phyloP scores from a whole-genome alignment of 768 basidiomycete genomes.

The Cytidiella melzeri region DNA sequence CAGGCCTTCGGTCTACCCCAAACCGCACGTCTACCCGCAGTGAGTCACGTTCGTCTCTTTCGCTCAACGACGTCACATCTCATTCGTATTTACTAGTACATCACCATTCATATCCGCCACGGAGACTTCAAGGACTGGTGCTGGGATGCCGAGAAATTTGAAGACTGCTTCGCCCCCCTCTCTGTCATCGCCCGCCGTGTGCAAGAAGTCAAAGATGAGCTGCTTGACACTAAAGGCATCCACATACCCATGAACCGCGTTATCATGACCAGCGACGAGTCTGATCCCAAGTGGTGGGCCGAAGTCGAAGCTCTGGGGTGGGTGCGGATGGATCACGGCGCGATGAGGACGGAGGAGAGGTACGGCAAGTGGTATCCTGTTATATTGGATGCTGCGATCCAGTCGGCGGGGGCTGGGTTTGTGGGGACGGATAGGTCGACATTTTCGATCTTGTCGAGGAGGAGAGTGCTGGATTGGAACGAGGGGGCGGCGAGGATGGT shows the following conservation, averaged over 20 bases:
- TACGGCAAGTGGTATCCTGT: constrained; percentile 50
- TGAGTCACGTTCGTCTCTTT: constrained; percentile 14
- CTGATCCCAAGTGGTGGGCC: constrained; percentile 34
- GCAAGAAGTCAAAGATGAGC: constrained; percentile 32
- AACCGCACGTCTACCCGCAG: constrained; percentile 26
- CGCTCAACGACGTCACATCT: neutral
- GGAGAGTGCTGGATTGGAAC: constrained; percentile 65
- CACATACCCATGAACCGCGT: constrained; percentile 28
- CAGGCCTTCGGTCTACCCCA: constrained; percentile 22
- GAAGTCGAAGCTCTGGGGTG: constrained; percentile 31
- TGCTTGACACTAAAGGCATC: constrained; percentile 24
- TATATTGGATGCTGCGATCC: constrained; percentile 68
- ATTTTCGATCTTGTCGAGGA: constrained; percentile 59
- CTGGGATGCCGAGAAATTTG: constrained; percentile 22
- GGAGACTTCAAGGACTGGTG: constrained; percentile 33
- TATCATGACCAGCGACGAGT: constrained; percentile 39
- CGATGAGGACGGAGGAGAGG: constrained; percentile 25
- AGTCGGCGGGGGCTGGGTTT: constrained; percentile 60
- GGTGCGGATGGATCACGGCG: constrained; percentile 29
- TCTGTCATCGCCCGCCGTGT: constrained; percentile 28
- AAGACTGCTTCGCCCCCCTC: constrained; percentile 36
- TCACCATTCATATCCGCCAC: constrained; percentile 30
- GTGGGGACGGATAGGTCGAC: constrained; percentile 70
- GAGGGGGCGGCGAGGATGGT: constrained; percentile 46
- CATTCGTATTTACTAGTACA: constrained; percentile 21